These are phyloP conservation scores for Leavenworthia alabamica DNA, from an alignment of 345 rosid genomes.

Conservation along the genomic window DNA sequence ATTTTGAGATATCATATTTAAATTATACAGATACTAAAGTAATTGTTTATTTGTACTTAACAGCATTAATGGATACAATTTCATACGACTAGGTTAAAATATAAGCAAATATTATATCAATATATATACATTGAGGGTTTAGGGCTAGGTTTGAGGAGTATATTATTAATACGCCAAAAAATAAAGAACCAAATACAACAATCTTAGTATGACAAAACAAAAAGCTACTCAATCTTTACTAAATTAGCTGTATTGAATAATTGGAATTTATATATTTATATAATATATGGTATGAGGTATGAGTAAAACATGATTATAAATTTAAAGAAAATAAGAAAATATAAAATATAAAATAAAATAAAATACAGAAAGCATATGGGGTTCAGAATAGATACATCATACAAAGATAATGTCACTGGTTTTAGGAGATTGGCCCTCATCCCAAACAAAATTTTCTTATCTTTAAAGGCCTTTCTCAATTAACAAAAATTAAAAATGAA, in stretches of 20 bases:
- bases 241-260: neutral
- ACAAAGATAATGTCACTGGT: constrained; percentile 30
- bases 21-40: neutral
- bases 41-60: neutral
- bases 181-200: neutral
- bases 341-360: neutral
- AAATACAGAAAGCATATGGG: constrained; percentile 20
- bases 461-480: neutral
- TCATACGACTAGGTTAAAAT: no score
- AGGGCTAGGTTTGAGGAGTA: constrained; percentile 7
- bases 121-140: neutral
- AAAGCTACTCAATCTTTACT: constrained; percentile 12
- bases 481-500: neutral
- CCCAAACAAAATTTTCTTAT: constrained; percentile 31
- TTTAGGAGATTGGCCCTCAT: constrained; percentile 32
- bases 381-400: constrained; percentile 28
- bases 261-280: neutral
- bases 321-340: neutral
- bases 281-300: neutral
- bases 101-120: no score
- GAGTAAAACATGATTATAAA: neutral
- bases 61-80: neutral
- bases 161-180: neutral
- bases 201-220: constrained; percentile 16
- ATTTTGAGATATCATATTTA: neutral